Conservation (phyloP, 163 green algal genomes). For the Scenedesmus sp. region DNA sequence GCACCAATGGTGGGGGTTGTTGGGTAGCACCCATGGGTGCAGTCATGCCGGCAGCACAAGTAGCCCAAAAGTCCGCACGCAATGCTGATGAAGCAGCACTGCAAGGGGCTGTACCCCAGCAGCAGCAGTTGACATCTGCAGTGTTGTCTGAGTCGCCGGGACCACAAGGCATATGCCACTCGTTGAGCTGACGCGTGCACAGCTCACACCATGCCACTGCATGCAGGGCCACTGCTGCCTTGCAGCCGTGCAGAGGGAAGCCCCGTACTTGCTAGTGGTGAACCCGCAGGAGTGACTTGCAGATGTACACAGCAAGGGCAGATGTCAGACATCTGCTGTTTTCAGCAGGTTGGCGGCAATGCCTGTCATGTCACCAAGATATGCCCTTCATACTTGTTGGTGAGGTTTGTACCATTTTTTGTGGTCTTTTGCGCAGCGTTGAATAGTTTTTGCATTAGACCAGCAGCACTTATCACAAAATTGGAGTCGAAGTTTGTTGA, state of each 20-base stretch:
- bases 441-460: not conserved
- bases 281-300: not conserved
- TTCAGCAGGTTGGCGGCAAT: not conserved
- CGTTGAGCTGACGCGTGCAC: not conserved
- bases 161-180: not conserved
- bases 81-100: not conserved
- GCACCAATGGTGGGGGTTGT: not conserved
- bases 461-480: not conserved
- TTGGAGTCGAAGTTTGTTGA: not conserved
- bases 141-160: not conserved
- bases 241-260: not conserved
- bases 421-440: not conserved
- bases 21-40: not conserved
- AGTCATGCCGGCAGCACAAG: not conserved
- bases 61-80: not conserved
- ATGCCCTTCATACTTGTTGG: too few relatives aligned
- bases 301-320: not conserved
- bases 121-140: slow-evolving; percentile 3
- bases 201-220: not conserved
- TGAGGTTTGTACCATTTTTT: not conserved
- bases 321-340: not conserved
- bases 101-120: not conserved
- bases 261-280: not conserved
- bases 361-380: not conserved
- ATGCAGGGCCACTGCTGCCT: not conserved